phyloP scores from a whole-genome alignment of 192 early-diverging fungal genomes.

The Coemansia sp. region DNA sequence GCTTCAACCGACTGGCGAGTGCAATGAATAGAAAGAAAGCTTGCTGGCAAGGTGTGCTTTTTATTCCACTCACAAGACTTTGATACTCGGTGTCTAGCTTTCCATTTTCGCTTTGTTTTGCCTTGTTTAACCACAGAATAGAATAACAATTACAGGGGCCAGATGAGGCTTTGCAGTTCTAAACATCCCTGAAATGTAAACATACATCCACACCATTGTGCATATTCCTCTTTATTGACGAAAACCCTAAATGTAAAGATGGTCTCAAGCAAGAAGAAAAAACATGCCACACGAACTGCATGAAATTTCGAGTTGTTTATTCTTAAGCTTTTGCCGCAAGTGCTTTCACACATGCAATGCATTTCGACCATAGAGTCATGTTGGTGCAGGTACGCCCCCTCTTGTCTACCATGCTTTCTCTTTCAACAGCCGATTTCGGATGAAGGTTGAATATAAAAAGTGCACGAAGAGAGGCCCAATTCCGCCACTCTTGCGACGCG shows the following conservation, averaged over 20 bases:
- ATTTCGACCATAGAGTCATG: no score
- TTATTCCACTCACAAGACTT: no score
- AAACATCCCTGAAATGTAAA: neutral
- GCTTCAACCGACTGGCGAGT: no score
- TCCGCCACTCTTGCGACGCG: neutral
- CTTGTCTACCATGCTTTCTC: neutral
- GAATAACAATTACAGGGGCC: neutral
- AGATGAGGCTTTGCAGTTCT: neutral
- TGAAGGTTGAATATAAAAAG: neutral
- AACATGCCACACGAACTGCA: no score
- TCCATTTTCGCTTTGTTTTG: neutral
- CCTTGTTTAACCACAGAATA: neutral
- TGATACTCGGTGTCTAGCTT: neutral
- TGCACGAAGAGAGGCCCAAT: neutral
- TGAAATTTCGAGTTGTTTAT: no score
- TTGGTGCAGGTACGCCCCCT: no score
- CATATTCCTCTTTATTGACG: neutral
- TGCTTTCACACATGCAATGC: no score
- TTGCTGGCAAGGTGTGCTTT: no score
- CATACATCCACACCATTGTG: neutral
- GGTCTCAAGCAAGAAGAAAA: neutral
- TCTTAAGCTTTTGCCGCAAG: no score
- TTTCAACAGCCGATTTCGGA: neutral
- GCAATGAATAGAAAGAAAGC: no score
- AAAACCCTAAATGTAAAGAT: neutral